Evolutionary conservation across 108 stramenopile species (phyloP).

Genomic region (Chaetoceros muelleri): DNA sequence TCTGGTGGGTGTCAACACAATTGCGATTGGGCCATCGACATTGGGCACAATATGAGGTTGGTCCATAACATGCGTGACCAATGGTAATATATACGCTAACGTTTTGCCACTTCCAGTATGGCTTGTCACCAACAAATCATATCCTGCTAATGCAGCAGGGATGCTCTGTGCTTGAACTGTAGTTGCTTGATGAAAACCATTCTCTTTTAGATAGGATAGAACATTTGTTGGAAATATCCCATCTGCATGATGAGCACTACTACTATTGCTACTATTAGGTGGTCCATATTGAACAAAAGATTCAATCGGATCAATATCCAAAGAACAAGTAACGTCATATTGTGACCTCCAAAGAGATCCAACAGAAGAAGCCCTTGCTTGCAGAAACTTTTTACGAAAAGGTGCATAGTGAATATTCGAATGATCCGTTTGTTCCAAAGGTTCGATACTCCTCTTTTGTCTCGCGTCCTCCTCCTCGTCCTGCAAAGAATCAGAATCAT

Average conservation of each 20-base stretch:
- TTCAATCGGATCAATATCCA: constrained; percentile 47
- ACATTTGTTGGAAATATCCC: constrained; percentile 19
- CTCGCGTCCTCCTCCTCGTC: constrained; percentile 21
- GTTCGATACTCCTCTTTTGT: constrained; percentile 16
- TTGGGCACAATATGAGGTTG: constrained; percentile 28
- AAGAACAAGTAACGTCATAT: constrained; percentile 34
- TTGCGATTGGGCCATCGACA: constrained; percentile 24
- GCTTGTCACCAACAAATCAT: constrained; percentile 63
- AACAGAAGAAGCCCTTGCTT: constrained; percentile 7
- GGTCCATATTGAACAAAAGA: constrained; percentile 22
- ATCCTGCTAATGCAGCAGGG: constrained; percentile 44
- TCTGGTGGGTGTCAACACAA: constrained; percentile 91
- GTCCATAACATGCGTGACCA: constrained; percentile 53
- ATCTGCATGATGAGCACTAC: not conserved
- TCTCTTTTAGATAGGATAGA: constrained; percentile 2
- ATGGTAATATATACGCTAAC: constrained; percentile 82
- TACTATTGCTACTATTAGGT: not conserved
- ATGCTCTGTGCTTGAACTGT: constrained; percentile 87
- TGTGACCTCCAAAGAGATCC: constrained; percentile 35
- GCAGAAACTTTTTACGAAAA: constrained; percentile 19
- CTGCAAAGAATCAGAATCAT: not conserved
- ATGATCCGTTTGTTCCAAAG: constrained; percentile 20
- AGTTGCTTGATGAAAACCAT: constrained; percentile 70
- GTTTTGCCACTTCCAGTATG: constrained; percentile 91
- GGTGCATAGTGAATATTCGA: constrained; percentile 9